phyloP scores from a whole-genome alignment of 306 rosid genomes.

The Malus sylvestris region DNA sequence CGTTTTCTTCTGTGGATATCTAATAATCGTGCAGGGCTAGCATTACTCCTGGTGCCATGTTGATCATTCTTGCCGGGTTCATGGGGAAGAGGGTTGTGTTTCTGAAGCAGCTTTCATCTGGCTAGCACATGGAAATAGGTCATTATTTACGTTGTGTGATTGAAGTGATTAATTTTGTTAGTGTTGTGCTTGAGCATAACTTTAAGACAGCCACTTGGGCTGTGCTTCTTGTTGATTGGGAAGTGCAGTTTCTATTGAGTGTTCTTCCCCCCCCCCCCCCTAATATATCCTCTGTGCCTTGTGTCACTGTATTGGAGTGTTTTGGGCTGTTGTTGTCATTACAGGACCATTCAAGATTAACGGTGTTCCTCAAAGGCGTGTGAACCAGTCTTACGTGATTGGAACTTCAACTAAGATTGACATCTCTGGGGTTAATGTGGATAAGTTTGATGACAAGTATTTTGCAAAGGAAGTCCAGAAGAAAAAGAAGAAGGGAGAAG shows the following conservation, averaged over 20 bases:
- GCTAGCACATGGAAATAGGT: background rate
- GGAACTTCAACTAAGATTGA: constrained; percentile 64
- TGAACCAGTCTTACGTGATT: constrained; percentile 56
- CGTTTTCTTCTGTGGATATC: background rate
- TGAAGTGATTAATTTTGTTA: background rate
- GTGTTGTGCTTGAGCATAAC: background rate
- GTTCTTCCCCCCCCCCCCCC: no score
- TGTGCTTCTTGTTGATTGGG: no score
- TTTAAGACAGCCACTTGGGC: background rate
- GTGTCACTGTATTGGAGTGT: background rate
- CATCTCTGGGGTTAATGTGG: constrained; percentile 34
- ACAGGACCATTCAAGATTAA: constrained; percentile 60
- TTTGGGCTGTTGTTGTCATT: background rate
- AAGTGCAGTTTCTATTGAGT: no score
- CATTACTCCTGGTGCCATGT: constrained; percentile 53
- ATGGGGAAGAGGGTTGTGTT: constrained; percentile 67
- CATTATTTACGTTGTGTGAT: background rate
- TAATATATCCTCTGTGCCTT: background rate
- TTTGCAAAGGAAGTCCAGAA: constrained; percentile 43
- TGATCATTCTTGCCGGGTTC: constrained; percentile 64
- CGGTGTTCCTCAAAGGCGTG: constrained; percentile 69
- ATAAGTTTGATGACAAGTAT: constrained; percentile 54
- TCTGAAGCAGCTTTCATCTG: constrained; percentile 51
- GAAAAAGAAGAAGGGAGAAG: constrained; percentile 49
- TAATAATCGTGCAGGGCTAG: constrained; percentile 34